Evolutionary conservation across 768 basidiomycete genomes (phyloP).

Genomic region (Plicaturopsis crispa): DNA sequence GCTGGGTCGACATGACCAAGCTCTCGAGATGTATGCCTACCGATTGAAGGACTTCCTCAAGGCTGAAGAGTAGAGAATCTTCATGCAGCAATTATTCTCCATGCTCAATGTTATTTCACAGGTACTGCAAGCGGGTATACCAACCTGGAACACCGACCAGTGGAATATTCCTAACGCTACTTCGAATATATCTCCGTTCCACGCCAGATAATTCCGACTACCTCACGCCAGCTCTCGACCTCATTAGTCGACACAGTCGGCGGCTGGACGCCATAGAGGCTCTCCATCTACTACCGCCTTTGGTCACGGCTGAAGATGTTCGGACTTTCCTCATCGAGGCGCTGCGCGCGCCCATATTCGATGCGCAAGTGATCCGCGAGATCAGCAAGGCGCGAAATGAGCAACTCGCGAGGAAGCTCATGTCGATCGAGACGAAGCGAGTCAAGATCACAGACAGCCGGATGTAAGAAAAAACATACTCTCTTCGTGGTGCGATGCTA

Average conservation of each 20-base stretch:
- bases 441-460: constrained; percentile 90
- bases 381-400: constrained; percentile 73
- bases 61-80: constrained; percentile 78
- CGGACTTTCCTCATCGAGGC: constrained; percentile 70
- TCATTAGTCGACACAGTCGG: constrained; percentile 79
- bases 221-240: constrained; percentile 76
- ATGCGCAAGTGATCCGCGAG: constrained; percentile 60
- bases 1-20: constrained; percentile 86
- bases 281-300: constrained; percentile 80
- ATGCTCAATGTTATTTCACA: constrained; percentile 23
- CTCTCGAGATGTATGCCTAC: constrained; percentile 93
- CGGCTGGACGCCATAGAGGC: constrained; percentile 79
- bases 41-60: constrained; percentile 74
- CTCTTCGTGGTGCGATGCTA: background rate
- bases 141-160: constrained; percentile 42
- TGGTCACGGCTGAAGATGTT: constrained; percentile 80
- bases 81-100: background rate
- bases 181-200: constrained; percentile 84
- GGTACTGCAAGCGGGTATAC: constrained; percentile 87
- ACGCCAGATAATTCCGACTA: constrained; percentile 46
- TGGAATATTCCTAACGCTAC: constrained; percentile 74
- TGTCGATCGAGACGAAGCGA: constrained; percentile 69
- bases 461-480: constrained; percentile 54
- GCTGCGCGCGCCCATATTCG: constrained; percentile 58
- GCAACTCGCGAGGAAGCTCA: constrained; percentile 62